Evolutionary conservation across 1,139 yeast genomes (phyloP), one percentile per base, ranked within the genome.

Genomic region (Protomyces lactucae-debilis): DNA sequence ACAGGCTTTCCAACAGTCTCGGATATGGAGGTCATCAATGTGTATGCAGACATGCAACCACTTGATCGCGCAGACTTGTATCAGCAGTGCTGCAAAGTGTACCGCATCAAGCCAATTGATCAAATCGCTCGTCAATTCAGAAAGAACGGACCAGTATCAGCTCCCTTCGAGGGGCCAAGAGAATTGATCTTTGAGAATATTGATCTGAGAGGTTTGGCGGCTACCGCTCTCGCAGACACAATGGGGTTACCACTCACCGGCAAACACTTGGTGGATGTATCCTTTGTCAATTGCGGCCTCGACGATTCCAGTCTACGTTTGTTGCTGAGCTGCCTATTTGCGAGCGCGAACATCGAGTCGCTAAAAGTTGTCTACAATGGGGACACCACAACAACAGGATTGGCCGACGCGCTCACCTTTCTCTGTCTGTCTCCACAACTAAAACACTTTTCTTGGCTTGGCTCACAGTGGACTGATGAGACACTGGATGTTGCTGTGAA

Each of bases 41-140:
- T 57, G 8, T 60, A 60, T 28, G 64, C 60, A 10, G 54, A 56
- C 12, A 40, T 45, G 37, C 46, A 51, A 4, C 64, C 59, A 10
- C 60, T 55, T 32, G 64, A 60, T 45, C 37, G 59, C 18, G 59
- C 64, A 16, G 64, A 54, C 25, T 37, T 60, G 10, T 60, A 60
- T 28, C 32, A 21, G 18, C 64, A 60, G 18, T 60, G 64, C 36
- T 54, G 59, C 35, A 45, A 40, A 28, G 64, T 60, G 18, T 55
- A 55, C 52, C 51, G 51, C 8, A 48, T 40, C 18, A 28, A 55
- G 37, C 52, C 59, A 8, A 46, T 54, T 25, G 53, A 51, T 3
- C 54, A 60, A 23, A 60, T 60, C 25, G 37, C 28, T 8, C 25
- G 45, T 14, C 64, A 59, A 35, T 43, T 59, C 14, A 37, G 57